Conservation (phyloP, 345 rosid genomes). For the Cardamine resedifolia region DNA sequence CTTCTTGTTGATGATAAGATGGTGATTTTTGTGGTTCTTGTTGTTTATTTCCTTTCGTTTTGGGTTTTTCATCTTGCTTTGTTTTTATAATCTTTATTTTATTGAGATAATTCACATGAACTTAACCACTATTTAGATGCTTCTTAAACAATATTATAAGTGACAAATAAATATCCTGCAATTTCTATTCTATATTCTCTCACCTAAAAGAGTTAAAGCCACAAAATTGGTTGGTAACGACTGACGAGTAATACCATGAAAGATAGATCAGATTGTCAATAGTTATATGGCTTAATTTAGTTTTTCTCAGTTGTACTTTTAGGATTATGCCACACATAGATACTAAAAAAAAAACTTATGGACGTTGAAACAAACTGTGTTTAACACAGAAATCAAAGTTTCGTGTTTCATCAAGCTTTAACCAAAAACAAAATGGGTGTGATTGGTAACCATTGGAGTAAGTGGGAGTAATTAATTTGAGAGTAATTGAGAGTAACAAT, state of each 20-base stretch:
- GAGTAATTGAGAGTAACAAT: no score
- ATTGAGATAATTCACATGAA: neutral
- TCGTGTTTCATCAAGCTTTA: constrained; percentile 19
- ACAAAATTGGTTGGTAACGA: constrained; percentile 22
- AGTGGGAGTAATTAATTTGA: no score
- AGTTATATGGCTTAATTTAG: neutral
- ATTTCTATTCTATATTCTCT: neutral
- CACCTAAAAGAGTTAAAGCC: constrained; percentile 18
- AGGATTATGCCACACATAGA: neutral
- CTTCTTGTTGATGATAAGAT: constrained; percentile 33
- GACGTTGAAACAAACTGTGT: neutral
- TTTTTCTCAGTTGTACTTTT: neutral
- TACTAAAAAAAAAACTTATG: neutral
- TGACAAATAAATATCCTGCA: neutral
- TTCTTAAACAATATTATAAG: neutral
- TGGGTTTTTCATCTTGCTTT: neutral
- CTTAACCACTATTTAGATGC: neutral
- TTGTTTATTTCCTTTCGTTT: neutral
- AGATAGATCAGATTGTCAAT: constrained; percentile 12
- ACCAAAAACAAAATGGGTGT: neutral
- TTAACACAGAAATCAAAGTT: neutral
- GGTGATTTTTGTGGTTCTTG: constrained; percentile 25
- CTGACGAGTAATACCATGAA: constrained; percentile 21
- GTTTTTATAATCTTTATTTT: neutral
- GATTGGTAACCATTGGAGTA: no score